Percentiles rank a stretch among this genome's conserved stretches.
phyloP scores from a whole-genome alignment of 257 asterid genomes.

The Buddleja alternifolia region DNA sequence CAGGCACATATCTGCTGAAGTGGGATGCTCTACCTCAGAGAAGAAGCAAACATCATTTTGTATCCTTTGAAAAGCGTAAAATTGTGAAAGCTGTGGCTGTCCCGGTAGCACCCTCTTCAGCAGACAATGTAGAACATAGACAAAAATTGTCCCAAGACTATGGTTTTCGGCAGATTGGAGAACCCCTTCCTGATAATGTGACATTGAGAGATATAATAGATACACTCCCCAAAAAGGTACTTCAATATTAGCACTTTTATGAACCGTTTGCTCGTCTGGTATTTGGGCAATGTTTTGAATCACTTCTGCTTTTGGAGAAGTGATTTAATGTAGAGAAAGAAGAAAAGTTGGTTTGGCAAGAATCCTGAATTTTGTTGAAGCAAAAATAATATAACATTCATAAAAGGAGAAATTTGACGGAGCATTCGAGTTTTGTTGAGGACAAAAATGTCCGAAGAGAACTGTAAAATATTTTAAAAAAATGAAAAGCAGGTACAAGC shows the following conservation, averaged over 20 bases:
- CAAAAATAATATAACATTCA: no score
- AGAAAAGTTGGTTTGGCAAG: no score
- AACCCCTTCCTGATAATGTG: conserved; percentile 81
- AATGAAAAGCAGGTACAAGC: no score
- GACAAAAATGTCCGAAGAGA: no score
- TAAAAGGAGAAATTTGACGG: no score
- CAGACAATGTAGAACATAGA: conserved; percentile 59
- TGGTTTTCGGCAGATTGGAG: conserved; percentile 91
- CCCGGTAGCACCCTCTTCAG: conserved; percentile 65
- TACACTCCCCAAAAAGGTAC: conserved; percentile 86
- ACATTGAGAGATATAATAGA: conserved; percentile 74
- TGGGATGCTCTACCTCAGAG: conserved; percentile 54
- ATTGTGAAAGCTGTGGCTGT: conserved; percentile 70
- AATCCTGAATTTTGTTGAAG: no score
- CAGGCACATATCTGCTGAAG: conserved; percentile 63
- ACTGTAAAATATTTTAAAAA: no score
- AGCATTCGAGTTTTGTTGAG: no score
- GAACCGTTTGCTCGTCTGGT: neutral
- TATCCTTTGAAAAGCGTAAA: conserved; percentile 44
- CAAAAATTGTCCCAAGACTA: conserved; percentile 60
- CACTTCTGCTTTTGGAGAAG: no score
- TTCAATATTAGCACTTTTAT: neutral
- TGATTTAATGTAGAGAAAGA: no score
- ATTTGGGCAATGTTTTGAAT: neutral
- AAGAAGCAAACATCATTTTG: conserved; percentile 40